These are phyloP conservation scores for Xylariaceae sp. DNA, from an alignment of 2,329 filamentous ascomycete genomes.

Conservation along the genomic window DNA sequence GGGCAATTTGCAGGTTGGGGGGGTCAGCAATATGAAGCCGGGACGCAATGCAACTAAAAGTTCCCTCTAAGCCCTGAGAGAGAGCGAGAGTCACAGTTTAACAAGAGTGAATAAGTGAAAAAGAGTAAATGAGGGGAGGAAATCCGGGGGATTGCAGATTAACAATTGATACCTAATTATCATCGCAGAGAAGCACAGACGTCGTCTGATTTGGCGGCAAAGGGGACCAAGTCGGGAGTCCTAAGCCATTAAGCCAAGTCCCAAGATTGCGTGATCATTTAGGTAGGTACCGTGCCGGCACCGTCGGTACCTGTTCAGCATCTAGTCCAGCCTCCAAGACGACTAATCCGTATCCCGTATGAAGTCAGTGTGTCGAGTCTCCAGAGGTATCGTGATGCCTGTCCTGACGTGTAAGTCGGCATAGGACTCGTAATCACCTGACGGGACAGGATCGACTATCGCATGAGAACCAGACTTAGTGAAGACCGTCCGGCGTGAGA, in stretches of 20 bases:
- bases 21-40: background rate
- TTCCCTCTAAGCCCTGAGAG: background rate
- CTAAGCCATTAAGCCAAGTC: background rate
- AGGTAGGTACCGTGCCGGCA: no score
- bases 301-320: no score
- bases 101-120: background rate
- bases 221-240: background rate
- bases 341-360: background rate
- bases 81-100: background rate
- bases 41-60: background rate
- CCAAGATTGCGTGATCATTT: background rate
- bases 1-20: background rate
- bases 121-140: background rate
- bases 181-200: slow-evolving; percentile 12
- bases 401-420: background rate
- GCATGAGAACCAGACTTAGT: background rate
- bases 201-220: slow-evolving; percentile 18
- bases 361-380: background rate
- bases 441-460: no score
- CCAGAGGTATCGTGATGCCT: background rate
- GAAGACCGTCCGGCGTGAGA: background rate
- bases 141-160: slow-evolving; percentile 21
- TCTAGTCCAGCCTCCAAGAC: no score
- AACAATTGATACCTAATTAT: background rate
- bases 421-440: no score